Evolutionary conservation across 306 rosid species (phyloP).

Genomic region (Ormosia emarginata): DNA sequence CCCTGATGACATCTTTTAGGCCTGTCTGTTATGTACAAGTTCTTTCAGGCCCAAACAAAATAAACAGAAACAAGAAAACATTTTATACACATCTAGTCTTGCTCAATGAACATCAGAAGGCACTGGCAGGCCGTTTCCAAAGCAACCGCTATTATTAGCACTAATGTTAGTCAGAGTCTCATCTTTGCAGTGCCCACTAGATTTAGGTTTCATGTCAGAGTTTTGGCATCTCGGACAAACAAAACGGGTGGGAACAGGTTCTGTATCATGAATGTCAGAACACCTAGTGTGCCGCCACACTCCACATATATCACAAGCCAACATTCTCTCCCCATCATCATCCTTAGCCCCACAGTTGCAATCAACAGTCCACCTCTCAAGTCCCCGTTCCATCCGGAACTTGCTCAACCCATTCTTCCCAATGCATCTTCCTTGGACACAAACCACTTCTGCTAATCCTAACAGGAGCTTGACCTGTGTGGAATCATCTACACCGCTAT

Average conservation of each 20-base stretch:
- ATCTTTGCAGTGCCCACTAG: constrained; percentile 49
- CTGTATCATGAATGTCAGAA: constrained; percentile 63
- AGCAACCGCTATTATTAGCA: constrained; percentile 26
- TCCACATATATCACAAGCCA: constrained; percentile 83
- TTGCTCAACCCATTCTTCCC: constrained; percentile 62
- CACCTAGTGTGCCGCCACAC: constrained; percentile 95
- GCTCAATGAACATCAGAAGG: constrained; percentile 43
- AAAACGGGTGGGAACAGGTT: constrained; percentile 65
- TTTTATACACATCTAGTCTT: constrained; percentile 8
- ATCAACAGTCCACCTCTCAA: constrained; percentile 95
- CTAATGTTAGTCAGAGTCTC: constrained; percentile 41
- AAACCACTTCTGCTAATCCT: constrained; percentile 45
- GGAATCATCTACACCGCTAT: constrained; percentile 67
- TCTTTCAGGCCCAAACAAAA: constrained; percentile 23
- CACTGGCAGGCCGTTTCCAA: constrained; percentile 38
- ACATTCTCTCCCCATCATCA: constrained; percentile 97
- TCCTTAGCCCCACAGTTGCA: constrained; percentile 91
- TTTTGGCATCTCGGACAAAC: constrained; percentile 66
- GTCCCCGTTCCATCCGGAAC: constrained; percentile 87
- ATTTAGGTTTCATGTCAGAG: constrained; percentile 23
- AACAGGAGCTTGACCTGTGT: constrained; percentile 57
- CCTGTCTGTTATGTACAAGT: constrained; percentile 45
- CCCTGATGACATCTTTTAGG: background rate
- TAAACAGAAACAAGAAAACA: background rate
- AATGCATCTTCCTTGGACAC: constrained; percentile 64